Conservation (phyloP, 2,329 filamentous ascomycete species). For the Phialophora chinensis region DNA sequence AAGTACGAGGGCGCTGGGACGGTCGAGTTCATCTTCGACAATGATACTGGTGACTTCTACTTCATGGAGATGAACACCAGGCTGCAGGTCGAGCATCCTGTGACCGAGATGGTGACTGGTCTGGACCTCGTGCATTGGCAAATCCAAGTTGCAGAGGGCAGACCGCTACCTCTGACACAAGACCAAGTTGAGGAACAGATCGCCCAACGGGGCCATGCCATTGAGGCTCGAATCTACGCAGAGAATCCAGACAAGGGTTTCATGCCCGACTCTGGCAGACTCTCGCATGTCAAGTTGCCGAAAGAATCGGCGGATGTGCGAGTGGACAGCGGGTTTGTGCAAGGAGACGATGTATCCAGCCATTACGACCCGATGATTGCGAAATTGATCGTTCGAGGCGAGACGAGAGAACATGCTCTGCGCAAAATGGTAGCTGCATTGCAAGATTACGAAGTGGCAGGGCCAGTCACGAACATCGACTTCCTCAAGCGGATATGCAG, state of each 20-base stretch:
- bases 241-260: constrained; percentile 92
- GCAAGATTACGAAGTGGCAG: constrained; percentile 88
- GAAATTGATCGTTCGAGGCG: constrained; percentile 89
- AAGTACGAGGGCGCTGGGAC: constrained; percentile 70
- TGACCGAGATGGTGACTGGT: constrained; percentile 79
- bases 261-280: constrained; percentile 87
- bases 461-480: constrained; percentile 93
- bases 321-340: constrained; percentile 90
- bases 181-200: constrained; percentile 73
- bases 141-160: constrained; percentile 79
- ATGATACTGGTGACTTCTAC: constrained; percentile 69
- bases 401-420: constrained; percentile 78
- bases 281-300: constrained; percentile 82
- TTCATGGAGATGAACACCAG: constrained; percentile 80
- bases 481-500: constrained; percentile 89
- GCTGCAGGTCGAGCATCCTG: constrained; percentile 94
- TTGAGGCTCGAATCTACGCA: constrained; percentile 95
- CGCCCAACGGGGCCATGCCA: constrained; percentile 76
- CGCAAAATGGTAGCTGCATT: constrained; percentile 81
- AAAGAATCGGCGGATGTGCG: constrained; percentile 70
- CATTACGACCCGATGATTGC: constrained; percentile 99
- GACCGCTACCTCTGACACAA: constrained; percentile 69
- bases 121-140: constrained; percentile 94
- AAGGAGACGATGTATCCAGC: constrained; percentile 89
- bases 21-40: constrained; percentile 73